Percentiles rank a stretch among this genome's conserved stretches.
These are phyloP conservation scores for Jamesozyma gamospora DNA, from an alignment of 805 yeast species.

Conservation along the genomic window DNA sequence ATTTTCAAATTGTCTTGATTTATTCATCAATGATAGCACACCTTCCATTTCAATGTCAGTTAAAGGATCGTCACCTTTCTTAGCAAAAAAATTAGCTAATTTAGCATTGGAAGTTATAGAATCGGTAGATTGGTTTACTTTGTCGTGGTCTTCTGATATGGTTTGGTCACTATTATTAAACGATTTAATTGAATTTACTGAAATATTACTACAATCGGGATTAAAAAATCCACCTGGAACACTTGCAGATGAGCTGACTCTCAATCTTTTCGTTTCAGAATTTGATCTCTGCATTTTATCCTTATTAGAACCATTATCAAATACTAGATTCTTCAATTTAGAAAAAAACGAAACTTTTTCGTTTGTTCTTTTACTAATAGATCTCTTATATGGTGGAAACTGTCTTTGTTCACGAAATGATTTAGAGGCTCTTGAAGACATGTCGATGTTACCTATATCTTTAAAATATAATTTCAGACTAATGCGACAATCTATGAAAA, in stretches of 20 bases:
- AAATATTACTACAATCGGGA: conserved; percentile 6
- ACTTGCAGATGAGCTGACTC: background rate
- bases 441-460: no score
- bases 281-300: background rate
- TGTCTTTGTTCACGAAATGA: conserved; percentile 6
- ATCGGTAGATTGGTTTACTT: conserved; percentile 5
- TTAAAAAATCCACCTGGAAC: conserved; percentile 25
- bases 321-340: conserved; percentile 2
- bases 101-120: conserved; percentile 19
- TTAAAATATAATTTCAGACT: no score
- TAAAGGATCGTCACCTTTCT: conserved; percentile 66
- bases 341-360: conserved; percentile 2
- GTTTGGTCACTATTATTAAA: no score
- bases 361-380: conserved; percentile 2
- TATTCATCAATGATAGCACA: conserved; percentile 51
- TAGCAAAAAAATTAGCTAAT: conserved; percentile 58
- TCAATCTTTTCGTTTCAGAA: background rate
- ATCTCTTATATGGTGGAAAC: conserved; percentile 7
- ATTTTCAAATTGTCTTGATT: conserved; percentile 9
- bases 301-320: background rate
- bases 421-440: conserved; percentile 2
- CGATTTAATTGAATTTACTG: background rate
- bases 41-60: conserved; percentile 72
- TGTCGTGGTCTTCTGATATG: background rate
- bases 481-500: no score